Conservation (phyloP, 2,329 filamentous ascomycete genomes). For the Stemphylium lycopersici region DNA sequence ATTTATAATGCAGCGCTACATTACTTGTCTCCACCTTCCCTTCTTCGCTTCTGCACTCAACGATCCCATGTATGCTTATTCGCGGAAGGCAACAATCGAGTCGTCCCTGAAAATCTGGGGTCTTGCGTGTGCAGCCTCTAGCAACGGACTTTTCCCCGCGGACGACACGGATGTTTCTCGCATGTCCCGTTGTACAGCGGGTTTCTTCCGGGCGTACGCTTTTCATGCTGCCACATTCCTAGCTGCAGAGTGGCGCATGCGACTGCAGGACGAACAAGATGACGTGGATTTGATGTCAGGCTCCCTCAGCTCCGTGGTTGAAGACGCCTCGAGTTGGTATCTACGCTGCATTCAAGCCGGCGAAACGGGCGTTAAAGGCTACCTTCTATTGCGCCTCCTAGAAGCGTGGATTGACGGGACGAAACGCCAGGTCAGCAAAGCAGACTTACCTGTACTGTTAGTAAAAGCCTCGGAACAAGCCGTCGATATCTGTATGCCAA, state of each 20-base stretch:
- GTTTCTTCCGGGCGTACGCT: conserved; percentile 32
- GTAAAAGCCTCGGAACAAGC: conserved; percentile 24
- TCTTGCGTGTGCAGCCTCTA: conserved; percentile 12
- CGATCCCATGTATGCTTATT: conserved; percentile 34
- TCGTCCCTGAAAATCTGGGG: conserved; percentile 38
- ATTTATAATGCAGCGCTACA: conserved; percentile 37
- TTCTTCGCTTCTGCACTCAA: conserved; percentile 30
- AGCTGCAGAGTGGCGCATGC: conserved; percentile 27
- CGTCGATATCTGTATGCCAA: conserved; percentile 19
- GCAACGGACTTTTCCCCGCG: background rate
- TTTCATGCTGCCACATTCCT: conserved; percentile 33
- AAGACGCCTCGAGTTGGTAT: conserved; percentile 30
- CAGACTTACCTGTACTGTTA: conserved; percentile 22
- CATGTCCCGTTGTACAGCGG: conserved; percentile 29
- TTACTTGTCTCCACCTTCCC: conserved; percentile 33
- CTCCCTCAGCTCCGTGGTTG: conserved; percentile 22
- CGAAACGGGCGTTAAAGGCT: conserved; percentile 40
- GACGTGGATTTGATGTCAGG: conserved; percentile 23
- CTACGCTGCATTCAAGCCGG: conserved; percentile 33
- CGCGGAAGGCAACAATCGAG: conserved; percentile 34
- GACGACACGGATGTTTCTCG: conserved; percentile 23
- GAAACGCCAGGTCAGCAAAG: conserved; percentile 12
- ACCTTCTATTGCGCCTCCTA: conserved; percentile 30
- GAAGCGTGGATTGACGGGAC: conserved; percentile 30
- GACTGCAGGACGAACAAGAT: conserved; percentile 35